phyloP scores from a whole-genome alignment of 305 asterid genomes.

The Solanum hybrid region DNA sequence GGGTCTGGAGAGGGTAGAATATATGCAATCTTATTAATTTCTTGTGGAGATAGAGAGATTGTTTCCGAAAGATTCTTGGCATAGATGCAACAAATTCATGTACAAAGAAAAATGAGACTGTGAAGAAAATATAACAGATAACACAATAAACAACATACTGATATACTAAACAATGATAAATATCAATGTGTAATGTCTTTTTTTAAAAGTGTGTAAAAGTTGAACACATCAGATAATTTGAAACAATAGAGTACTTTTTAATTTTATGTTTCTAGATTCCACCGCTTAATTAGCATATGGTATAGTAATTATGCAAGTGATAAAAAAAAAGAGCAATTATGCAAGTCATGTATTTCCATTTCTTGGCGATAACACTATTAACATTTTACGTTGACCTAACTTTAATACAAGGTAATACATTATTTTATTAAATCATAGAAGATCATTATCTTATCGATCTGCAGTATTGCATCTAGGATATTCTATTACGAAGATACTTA shows the following conservation, averaged over 20 bases:
- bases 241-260: too few species aligned
- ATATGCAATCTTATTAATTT: too few species aligned
- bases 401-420: not conserved
- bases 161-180: too few species aligned
- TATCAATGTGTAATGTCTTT: too few species aligned
- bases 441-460: not conserved
- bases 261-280: not conserved
- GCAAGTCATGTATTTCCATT: not conserved
- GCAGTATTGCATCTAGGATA: not conserved
- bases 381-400: not conserved
- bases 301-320: not conserved
- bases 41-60: too few species aligned
- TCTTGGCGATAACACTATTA: not conserved
- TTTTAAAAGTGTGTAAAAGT: not conserved
- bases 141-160: not conserved
- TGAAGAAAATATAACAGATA: too few species aligned
- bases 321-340: not conserved
- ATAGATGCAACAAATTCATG: not conserved
- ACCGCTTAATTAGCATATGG: not conserved
- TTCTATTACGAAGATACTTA: not conserved
- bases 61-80: too few species aligned
- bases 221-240: too few species aligned
- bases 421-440: not conserved
- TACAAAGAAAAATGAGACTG: not conserved
- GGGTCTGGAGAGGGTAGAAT: too few species aligned